Conservation (phyloP, 78 protist species). For the Pigoraptor vietnamica region DNA sequence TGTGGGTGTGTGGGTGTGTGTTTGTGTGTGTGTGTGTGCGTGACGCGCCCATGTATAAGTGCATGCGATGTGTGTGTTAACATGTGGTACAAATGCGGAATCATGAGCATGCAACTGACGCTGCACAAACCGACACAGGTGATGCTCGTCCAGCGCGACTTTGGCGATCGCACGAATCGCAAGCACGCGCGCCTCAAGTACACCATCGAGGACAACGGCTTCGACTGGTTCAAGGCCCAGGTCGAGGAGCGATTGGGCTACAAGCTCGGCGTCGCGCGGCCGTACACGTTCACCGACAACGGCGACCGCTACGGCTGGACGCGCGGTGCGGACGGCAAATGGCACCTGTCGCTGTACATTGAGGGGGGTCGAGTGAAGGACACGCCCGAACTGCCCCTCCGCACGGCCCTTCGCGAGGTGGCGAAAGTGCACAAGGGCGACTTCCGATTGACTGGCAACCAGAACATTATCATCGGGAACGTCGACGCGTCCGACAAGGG, state of each 20-base stretch:
- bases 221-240: slow-evolving; percentile 35
- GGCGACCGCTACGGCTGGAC: slow-evolving; percentile 66
- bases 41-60: not conserved
- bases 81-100: no score
- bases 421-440: slow-evolving; percentile 33
- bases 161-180: slow-evolving; percentile 66
- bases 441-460: slow-evolving; percentile 59
- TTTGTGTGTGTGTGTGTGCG: no score
- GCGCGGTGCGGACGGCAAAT: slow-evolving; percentile 40
- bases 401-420: slow-evolving; percentile 50
- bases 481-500: slow-evolving; percentile 2
- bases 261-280: slow-evolving; percentile 18
- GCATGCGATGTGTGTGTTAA: not conserved
- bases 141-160: slow-evolving; percentile 58
- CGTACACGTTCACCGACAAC: slow-evolving; percentile 23
- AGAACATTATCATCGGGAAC: slow-evolving; percentile 42
- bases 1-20: no score
- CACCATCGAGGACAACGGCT: slow-evolving; percentile 56
- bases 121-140: no score
- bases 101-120: no score
- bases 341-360: slow-evolving; percentile 31
- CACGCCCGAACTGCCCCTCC: slow-evolving; percentile 24
- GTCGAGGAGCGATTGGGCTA: slow-evolving; percentile 34
- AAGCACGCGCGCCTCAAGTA: slow-evolving; percentile 49
- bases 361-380: slow-evolving; percentile 54